A percentile compares a stretch with the other conserved stretches of the same genome.
Conservation (phyloP, 2,329 filamentous ascomycete species). For the Amauroascus verrucosus region DNA sequence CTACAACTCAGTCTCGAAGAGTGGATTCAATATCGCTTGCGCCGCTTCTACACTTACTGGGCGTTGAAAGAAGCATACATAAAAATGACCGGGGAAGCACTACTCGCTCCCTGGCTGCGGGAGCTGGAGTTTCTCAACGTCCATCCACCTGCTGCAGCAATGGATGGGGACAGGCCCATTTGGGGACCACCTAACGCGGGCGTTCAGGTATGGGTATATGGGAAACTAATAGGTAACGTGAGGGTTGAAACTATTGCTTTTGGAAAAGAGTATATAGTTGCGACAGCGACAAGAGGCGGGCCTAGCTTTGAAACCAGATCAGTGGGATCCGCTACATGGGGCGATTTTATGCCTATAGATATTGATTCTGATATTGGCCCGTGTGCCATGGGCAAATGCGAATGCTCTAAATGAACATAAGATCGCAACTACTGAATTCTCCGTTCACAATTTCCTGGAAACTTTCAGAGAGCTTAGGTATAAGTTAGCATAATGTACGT, state of each 20-base stretch:
- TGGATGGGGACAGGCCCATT: conserved; percentile 5
- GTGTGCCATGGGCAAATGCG: conserved; percentile 34
- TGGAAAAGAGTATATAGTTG: conserved; percentile 49
- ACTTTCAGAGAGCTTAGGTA: no score
- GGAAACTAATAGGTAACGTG: conserved; percentile 41
- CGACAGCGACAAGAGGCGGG: conserved; percentile 42
- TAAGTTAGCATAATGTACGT: no score
- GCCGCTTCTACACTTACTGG: conserved; percentile 56
- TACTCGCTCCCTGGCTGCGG: conserved; percentile 51
- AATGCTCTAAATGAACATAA: not conserved
- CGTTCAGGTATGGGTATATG: conserved; percentile 43
- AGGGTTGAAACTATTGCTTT: conserved; percentile 49
- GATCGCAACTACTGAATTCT: not conserved
- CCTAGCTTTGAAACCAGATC: conserved; percentile 21
- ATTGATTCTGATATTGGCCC: conserved; percentile 38
- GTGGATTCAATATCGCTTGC: conserved; percentile 46
- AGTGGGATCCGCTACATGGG: conserved; percentile 21
- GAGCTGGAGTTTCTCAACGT: conserved; percentile 53
- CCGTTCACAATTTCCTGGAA: not conserved
- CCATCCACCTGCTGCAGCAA: conserved; percentile 19
- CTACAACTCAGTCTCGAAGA: conserved; percentile 22
- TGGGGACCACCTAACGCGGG: conserved; percentile 33
- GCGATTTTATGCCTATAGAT: conserved; percentile 36
- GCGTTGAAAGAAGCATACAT: conserved; percentile 57
- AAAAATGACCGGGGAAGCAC: conserved; percentile 55